These are phyloP conservation scores for Combretum micranthum DNA, from an alignment of 345 rosid genomes.

Conservation along the genomic window DNA sequence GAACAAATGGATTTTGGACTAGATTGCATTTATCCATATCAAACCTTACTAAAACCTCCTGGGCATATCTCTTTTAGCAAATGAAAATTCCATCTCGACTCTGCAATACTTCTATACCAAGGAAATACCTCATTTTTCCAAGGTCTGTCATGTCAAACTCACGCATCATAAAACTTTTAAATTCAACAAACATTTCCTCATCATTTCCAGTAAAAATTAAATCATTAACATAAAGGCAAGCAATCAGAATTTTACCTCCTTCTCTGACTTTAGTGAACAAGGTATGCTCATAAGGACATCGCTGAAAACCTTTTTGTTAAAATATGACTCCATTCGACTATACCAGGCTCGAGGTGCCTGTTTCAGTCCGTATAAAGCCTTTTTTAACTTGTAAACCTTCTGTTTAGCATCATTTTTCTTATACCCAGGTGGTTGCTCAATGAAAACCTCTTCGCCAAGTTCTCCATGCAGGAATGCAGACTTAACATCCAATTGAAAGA, in stretches of 20 bases:
- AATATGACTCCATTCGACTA: neutral
- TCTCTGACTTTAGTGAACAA: too few relatives aligned
- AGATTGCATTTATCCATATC: too few relatives aligned
- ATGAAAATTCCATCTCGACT: neutral
- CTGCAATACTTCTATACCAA: too few relatives aligned
- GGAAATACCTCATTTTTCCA: too few relatives aligned
- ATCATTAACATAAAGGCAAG: too few relatives aligned
- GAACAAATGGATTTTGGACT: too few relatives aligned
- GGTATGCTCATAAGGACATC: neutral
- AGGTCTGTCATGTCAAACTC: too few relatives aligned
- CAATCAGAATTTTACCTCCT: too few relatives aligned
- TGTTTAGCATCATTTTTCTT: neutral
- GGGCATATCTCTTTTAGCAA: neutral
- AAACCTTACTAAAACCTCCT: neutral
- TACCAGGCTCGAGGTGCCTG: slow-evolving; percentile 5
- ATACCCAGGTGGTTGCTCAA: neutral
- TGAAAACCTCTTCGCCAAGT: slow-evolving; percentile 1
- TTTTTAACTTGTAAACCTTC: neutral
- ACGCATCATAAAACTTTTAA: too few relatives aligned
- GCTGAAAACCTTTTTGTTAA: neutral
- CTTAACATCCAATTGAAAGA: slow-evolving; percentile 7
- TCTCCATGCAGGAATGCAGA: neutral
- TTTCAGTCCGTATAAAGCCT: too few relatives aligned
- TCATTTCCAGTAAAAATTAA: too few relatives aligned
- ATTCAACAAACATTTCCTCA: too few relatives aligned